phyloP scores from a whole-genome alignment of 2,329 filamentous ascomycete species.

The Aureobasidium sp. region DNA sequence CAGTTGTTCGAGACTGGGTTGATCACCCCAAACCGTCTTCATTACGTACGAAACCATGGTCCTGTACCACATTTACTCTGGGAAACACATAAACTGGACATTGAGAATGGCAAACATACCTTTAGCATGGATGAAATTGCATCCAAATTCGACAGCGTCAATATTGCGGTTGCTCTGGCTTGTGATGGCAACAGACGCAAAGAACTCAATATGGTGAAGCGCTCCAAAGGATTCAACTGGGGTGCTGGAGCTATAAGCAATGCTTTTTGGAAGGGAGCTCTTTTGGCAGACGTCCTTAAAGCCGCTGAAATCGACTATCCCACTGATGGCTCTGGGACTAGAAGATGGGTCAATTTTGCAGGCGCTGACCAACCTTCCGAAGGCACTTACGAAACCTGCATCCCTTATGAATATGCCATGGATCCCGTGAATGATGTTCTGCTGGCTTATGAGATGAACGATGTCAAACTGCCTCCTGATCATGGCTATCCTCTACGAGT shows the following conservation, averaged over 20 bases:
- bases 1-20: slow-evolving; percentile 42
- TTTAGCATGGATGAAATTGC: slow-evolving; percentile 41
- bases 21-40: slow-evolving; percentile 45
- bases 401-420: slow-evolving; percentile 45
- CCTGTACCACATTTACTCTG: slow-evolving; percentile 37
- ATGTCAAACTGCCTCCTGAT: slow-evolving; percentile 34
- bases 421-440: slow-evolving; percentile 44
- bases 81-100: slow-evolving; percentile 44
- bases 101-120: slow-evolving; percentile 33
- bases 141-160: slow-evolving; percentile 39
- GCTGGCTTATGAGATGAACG: slow-evolving; percentile 49
- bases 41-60: slow-evolving; percentile 51
- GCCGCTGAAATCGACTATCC: slow-evolving; percentile 33
- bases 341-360: slow-evolving; percentile 44
- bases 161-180: slow-evolving; percentile 43
- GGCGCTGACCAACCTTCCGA: slow-evolving; percentile 43
- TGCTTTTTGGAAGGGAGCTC: slow-evolving; percentile 46
- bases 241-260: slow-evolving; percentile 41
- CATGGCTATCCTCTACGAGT: slow-evolving; percentile 40
- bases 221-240: slow-evolving; percentile 45
- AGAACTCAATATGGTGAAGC: slow-evolving; percentile 46
- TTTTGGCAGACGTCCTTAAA: slow-evolving; percentile 41
- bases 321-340: slow-evolving; percentile 20
- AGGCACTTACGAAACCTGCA: slow-evolving; percentile 43
- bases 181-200: slow-evolving; percentile 48